These are phyloP conservation scores for Thalassiosira hispida DNA, from an alignment of 352 stramenopile species.

Conservation along the genomic window DNA sequence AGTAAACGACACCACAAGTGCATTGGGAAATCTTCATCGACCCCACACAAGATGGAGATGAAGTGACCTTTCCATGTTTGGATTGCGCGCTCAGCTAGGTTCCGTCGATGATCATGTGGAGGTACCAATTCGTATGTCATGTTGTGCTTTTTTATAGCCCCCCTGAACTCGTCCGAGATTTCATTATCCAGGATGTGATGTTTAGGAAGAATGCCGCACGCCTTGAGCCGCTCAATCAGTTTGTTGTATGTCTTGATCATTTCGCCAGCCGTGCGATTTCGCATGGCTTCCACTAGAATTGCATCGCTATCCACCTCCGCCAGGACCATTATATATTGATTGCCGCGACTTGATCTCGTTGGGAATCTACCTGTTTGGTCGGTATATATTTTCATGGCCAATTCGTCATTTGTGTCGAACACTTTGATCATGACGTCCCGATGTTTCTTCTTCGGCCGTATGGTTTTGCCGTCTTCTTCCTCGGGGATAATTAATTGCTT, in stretches of 20 bases:
- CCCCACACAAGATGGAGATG: constrained; percentile 46
- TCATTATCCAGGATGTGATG: constrained; percentile 62
- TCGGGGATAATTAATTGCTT: too few relatives aligned
- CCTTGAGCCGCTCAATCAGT: constrained; percentile 11
- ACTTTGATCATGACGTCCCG: constrained; percentile 19
- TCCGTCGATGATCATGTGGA: constrained; percentile 48
- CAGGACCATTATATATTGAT: constrained; percentile 67
- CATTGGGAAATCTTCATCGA: constrained; percentile 55
- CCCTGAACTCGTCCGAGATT: constrained; percentile 24
- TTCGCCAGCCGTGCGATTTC: constrained; percentile 21
- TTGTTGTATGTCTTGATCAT: constrained; percentile 49
- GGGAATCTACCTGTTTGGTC: constrained; percentile 62
- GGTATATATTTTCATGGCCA: constrained; percentile 26
- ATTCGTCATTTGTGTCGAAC: constrained; percentile 4
- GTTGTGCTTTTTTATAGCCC: constrained; percentile 25
- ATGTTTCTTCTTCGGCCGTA: not conserved
- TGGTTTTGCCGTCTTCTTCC: too few relatives aligned
- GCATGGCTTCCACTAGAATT: constrained; percentile 57
- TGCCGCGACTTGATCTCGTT: constrained; percentile 37
- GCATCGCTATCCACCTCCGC: constrained; percentile 61
- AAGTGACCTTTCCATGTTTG: constrained; percentile 66
- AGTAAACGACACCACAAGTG: constrained; percentile 57
- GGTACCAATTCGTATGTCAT: constrained; percentile 48
- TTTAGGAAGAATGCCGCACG: constrained; percentile 13
- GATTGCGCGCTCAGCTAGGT: constrained; percentile 62